Evolutionary conservation across 2,329 filamentous ascomycete genomes (phyloP).

Genomic region (Parafenestella ontariensis): DNA sequence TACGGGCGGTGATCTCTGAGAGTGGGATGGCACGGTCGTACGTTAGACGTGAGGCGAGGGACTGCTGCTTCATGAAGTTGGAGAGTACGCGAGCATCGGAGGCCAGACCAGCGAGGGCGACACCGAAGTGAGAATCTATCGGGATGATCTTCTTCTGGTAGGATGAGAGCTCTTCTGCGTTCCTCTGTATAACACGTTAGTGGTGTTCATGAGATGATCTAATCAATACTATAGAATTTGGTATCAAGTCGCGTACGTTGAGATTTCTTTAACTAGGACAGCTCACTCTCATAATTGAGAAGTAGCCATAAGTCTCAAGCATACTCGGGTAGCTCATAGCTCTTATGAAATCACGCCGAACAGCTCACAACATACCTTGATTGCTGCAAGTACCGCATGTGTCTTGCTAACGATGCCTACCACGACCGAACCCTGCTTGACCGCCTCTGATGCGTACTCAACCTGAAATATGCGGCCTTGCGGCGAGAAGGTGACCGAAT

Average conservation of each 20-base stretch:
- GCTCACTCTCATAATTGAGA: neutral
- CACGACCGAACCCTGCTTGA: constrained; percentile 98
- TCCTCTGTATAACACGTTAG: constrained; percentile 68
- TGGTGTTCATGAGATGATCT: constrained; percentile 1
- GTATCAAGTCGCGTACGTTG: neutral
- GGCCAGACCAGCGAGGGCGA: constrained; percentile 94
- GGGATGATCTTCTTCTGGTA: constrained; percentile 99
- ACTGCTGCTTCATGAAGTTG: constrained; percentile 99
- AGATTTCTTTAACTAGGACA: neutral
- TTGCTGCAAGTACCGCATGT: constrained; percentile 91
- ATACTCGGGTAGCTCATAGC: neutral
- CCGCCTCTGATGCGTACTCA: constrained; percentile 97
- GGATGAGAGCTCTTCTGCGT: constrained; percentile 98
- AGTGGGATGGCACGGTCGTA: constrained; percentile 94
- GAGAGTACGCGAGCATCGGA: constrained; percentile 98
- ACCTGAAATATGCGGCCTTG: constrained; percentile 99
- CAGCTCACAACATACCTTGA: constrained; percentile 73
- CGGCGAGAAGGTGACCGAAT: constrained; percentile 99
- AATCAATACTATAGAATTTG: neutral
- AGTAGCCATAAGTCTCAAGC: neutral
- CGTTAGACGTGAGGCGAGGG: constrained; percentile 90
- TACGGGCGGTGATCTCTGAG: constrained; percentile 86
- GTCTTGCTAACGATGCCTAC: constrained; percentile 98
- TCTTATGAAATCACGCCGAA: neutral
- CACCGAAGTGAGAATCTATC: constrained; percentile 92